Conservation (phyloP, 768 basidiomycete species). For the Boletus eberwhitei region DNA sequence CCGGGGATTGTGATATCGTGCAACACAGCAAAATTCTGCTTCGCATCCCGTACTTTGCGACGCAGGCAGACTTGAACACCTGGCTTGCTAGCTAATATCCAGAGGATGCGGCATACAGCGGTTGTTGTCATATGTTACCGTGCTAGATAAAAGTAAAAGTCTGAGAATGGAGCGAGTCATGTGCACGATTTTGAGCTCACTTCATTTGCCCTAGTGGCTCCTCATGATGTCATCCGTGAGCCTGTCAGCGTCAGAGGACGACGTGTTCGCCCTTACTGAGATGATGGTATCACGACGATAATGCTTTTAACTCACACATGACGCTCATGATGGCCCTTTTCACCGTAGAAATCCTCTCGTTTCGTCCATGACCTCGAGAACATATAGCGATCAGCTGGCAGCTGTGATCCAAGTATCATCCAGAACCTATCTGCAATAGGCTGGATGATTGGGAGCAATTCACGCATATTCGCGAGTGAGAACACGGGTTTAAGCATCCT, state of each 20-base stretch:
- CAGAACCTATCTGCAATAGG: slow-evolving; percentile 33
- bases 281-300: not conserved
- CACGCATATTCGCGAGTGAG: slow-evolving; percentile 30
- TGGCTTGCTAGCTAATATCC: slow-evolving; percentile 30
- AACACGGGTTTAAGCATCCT: slow-evolving; percentile 35
- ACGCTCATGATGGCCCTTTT: slow-evolving; percentile 41
- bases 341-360: slow-evolving; percentile 25
- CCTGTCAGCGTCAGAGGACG: slow-evolving; percentile 27
- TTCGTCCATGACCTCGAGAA: slow-evolving; percentile 26
- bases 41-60: slow-evolving; percentile 31
- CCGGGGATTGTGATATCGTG: slow-evolving; percentile 31
- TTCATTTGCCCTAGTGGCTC: slow-evolving; percentile 40
- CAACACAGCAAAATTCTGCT: slow-evolving; percentile 10
- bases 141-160: slow-evolving; percentile 23
- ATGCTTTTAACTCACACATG: slow-evolving; percentile 29
- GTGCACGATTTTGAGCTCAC: too few relatives aligned
- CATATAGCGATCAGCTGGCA: slow-evolving; percentile 26
- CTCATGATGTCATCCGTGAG: slow-evolving; percentile 33
- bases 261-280: slow-evolving; percentile 34
- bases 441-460: slow-evolving; percentile 30
- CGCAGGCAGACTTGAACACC: slow-evolving; percentile 34
- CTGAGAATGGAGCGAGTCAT: not conserved
- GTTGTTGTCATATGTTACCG: slow-evolving; percentile 33
- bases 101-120: slow-evolving; percentile 33
- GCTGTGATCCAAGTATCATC: slow-evolving; percentile 14